These are phyloP conservation scores for Annulohypoxylon maeteangense DNA, from an alignment of 495 filamentous ascomycete genomes.

Conservation along the genomic window DNA sequence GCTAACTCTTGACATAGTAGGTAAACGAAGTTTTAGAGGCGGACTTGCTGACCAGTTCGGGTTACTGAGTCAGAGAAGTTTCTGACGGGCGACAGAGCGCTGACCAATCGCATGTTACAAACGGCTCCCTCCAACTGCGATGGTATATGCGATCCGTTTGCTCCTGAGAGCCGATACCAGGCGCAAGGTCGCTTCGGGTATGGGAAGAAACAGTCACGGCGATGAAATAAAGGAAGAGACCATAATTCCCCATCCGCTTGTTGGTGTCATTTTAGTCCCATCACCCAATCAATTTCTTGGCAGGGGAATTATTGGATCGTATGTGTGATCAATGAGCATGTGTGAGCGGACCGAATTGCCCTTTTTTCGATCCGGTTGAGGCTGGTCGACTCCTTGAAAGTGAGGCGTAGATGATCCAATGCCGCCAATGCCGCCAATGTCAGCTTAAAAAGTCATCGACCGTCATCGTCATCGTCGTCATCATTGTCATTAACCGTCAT, in stretches of 20 bases:
- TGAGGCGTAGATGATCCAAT: conserved; percentile 9
- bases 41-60: conserved; percentile 27
- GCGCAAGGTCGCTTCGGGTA: conserved; percentile 31
- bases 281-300: conserved; percentile 35
- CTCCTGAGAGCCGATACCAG: conserved; percentile 35
- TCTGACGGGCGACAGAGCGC: conserved; percentile 10
- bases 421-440: not conserved
- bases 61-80: conserved; percentile 21
- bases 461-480: conserved; percentile 3
- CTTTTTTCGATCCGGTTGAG: conserved; percentile 18
- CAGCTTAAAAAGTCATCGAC: not conserved
- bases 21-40: conserved; percentile 4
- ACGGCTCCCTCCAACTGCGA: not conserved
- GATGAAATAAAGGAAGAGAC: conserved; percentile 17
- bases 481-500: conserved; percentile 10
- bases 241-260: conserved; percentile 22
- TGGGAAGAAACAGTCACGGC: conserved; percentile 13
- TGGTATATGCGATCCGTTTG: conserved; percentile 12
- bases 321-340: conserved; percentile 34
- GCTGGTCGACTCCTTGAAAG: not conserved
- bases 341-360: conserved; percentile 32
- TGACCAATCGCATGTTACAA: conserved; percentile 25
- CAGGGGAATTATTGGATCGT: conserved; percentile 30
- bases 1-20: conserved; percentile 15
- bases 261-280: conserved; percentile 9